These are phyloP conservation scores for Lactarius sanguifluus DNA, from an alignment of 768 basidiomycete genomes.

Conservation along the genomic window DNA sequence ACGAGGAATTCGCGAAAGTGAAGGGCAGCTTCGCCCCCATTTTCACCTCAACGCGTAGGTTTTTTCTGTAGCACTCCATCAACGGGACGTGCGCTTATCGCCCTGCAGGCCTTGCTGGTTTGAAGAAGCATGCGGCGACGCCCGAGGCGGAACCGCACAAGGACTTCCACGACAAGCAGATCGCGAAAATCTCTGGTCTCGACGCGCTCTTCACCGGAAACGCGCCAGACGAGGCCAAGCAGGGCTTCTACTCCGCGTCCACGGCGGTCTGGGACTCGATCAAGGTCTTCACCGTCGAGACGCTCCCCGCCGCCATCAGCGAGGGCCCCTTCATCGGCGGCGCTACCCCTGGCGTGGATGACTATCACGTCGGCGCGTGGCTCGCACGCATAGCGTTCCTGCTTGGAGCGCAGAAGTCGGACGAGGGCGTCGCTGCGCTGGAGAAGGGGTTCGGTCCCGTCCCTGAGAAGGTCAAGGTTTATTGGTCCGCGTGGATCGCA, in stretches of 20 bases:
- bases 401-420: conserved; percentile 39
- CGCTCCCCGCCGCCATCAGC: conserved; percentile 44
- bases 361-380: conserved; percentile 56
- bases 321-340: conserved; percentile 50
- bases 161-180: conserved; percentile 47
- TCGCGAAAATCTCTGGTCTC: conserved; percentile 41
- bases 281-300: conserved; percentile 40
- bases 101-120: conserved; percentile 43
- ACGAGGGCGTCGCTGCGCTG: conserved; percentile 41
- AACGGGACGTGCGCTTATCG: background rate
- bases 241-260: conserved; percentile 43
- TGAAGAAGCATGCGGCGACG: conserved; percentile 40
- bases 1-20: conserved; percentile 46
- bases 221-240: conserved; percentile 38
- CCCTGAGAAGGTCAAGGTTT: conserved; percentile 41
- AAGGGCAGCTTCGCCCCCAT: conserved; percentile 35
- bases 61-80: background rate
- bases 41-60: conserved; percentile 46
- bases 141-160: conserved; percentile 41
- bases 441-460: conserved; percentile 43
- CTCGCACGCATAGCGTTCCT: conserved; percentile 47
- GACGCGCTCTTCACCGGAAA: conserved; percentile 44
- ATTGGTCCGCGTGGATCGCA: conserved; percentile 47
- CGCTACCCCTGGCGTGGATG: conserved; percentile 49
- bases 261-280: conserved; percentile 41